Evolutionary conservation across 768 basidiomycete genomes (phyloP).

Genomic region (Russula compacta): DNA sequence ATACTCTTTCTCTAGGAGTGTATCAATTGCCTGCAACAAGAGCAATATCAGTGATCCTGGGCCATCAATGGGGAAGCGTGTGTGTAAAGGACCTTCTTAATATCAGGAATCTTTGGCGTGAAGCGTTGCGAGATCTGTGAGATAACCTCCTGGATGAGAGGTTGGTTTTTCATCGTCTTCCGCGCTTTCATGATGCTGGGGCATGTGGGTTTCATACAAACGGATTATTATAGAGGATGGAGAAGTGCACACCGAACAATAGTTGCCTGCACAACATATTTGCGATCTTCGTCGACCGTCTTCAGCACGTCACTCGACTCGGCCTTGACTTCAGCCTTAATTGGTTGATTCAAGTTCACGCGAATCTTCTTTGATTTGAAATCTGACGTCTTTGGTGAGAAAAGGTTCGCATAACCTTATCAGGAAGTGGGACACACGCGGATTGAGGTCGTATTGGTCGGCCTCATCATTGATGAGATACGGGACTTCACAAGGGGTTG

Average conservation of each 20-base stretch:
- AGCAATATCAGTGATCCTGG: conserved; percentile 2
- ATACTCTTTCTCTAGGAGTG: conserved; percentile 92
- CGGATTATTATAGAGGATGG: neutral
- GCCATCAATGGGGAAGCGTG: neutral
- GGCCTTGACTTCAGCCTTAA: conserved; percentile 91
- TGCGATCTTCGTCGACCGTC: conserved; percentile 94
- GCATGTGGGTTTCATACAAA: conserved; percentile 1
- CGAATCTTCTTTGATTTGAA: conserved; percentile 94
- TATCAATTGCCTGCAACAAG: conserved; percentile 69
- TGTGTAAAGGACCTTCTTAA: conserved; percentile 69
- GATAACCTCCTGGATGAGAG: conserved; percentile 82
- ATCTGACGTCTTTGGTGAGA: conserved; percentile 32
- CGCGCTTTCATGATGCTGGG: conserved; percentile 88
- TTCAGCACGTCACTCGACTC: conserved; percentile 86
- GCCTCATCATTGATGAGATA: conserved; percentile 82
- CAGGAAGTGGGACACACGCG: conserved; percentile 35
- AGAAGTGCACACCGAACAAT: conserved; percentile 59
- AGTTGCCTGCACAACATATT: conserved; percentile 91
- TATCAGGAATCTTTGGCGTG: conserved; percentile 88
- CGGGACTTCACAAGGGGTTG: conserved; percentile 67
- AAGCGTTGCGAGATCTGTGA: conserved; percentile 83
- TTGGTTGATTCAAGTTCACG: conserved; percentile 82
- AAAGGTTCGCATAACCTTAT: neutral
- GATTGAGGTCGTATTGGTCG: conserved; percentile 89
- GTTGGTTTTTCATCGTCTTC: conserved; percentile 92